Base-by-base conservation (phyloP, 2,329 filamentous ascomycete species). In the Hirsutella minnesotensis region DNA sequence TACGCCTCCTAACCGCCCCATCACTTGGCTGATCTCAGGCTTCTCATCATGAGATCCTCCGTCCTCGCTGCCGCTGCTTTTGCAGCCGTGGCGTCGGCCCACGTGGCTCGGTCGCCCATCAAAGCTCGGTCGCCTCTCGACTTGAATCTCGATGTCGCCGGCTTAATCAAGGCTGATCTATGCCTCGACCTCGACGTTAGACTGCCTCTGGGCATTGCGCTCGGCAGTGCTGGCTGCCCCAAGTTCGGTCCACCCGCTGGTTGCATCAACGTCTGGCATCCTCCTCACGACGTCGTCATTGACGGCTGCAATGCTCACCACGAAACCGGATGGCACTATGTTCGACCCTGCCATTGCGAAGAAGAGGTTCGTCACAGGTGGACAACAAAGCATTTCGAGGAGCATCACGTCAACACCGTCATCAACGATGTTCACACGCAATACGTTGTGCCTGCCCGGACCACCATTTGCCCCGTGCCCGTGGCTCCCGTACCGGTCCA, bases 401-500 rank as follows among this genome's bases (percentile, higher is more conserved):
- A 53, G 56, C 34, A 53, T 58, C 40, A 57, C 61, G 55, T 42
- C 16, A 44, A 57, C 58, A 61, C 59, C 42, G 68, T 65, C 39
- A 57, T 65, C 41, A 56, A 55, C 46, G 24, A 7, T 12, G 24
- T 27, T 12, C 7, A 27, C 7, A 27, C 24, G 24, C 24, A 27
- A 27, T 7, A 7, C 12, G 24, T 27, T 12, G 53, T 65, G 44
- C 54, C 63, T 31, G 56, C 61, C 45, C 62, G 60, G 47, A 67
- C 65, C 46, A 68, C 66, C 46, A 56, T 70, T 52, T 69, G 65
- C 61, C 66, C 67, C 19, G 61, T 69, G 8, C 54, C 63, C 34
- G 52, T 58, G 44, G 50, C 53, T 36, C 40, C 48, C 20, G 34
- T 31, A 4, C 18, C 21, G 3, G 15, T 20, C 10, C 16, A 19